A percentile compares a stretch with the other conserved stretches of the same genome.
Conservation (phyloP, 805 yeast genomes). For the Jamesozyma hellenica region DNA sequence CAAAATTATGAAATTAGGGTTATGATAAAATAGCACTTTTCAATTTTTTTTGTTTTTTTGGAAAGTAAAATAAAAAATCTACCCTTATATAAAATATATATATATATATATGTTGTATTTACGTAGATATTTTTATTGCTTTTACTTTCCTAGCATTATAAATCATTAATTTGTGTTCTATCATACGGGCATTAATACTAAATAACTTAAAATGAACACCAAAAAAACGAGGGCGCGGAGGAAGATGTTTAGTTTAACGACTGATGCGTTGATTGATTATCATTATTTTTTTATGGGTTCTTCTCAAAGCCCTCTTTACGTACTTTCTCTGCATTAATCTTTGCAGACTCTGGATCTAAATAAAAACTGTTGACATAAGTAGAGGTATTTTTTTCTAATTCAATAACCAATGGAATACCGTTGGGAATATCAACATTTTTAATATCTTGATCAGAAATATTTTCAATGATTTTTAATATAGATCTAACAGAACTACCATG, state of each 20-base stretch:
- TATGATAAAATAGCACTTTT: no score
- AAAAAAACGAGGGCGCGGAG: no score
- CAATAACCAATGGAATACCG: conserved; percentile 69
- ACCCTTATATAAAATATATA: no score
- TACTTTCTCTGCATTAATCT: conserved; percentile 68
- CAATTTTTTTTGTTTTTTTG: no score
- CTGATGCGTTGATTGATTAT: background rate
- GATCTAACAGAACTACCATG: conserved; percentile 81
- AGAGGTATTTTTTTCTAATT: conserved; percentile 40
- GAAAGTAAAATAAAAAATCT: no score
- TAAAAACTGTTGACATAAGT: conserved; percentile 47
- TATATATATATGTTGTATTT: no score
- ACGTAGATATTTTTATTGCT: no score
- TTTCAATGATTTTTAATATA: conserved; percentile 56
- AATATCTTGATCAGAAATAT: conserved; percentile 56
- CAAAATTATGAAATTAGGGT: no score
- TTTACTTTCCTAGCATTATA: no score
- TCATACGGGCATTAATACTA: no score
- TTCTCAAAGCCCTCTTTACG: conserved; percentile 58
- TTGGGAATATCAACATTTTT: conserved; percentile 72
- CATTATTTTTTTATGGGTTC: conserved; percentile 12
- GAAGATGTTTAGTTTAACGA: background rate
- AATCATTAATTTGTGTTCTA: no score
- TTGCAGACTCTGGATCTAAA: conserved; percentile 73
- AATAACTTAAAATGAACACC: no score